Percentiles rank a stretch among this genome's conserved stretches.
phyloP scores from a whole-genome alignment of 805 yeast species.

The Hanseniaspora thailandica region DNA sequence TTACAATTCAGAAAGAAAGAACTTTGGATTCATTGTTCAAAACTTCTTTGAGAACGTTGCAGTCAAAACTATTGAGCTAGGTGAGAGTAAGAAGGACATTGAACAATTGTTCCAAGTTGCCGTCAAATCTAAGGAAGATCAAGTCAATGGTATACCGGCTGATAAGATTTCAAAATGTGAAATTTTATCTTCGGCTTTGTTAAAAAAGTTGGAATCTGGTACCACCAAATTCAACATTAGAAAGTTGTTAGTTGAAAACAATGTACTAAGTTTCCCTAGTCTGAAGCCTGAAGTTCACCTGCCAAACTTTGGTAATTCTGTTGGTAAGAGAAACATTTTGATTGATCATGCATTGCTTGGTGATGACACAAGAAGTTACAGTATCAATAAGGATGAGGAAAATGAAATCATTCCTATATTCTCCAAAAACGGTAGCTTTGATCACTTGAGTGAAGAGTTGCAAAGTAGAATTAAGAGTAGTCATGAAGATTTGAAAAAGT shows the following conservation, averaged over 20 bases:
- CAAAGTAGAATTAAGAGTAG: neutral
- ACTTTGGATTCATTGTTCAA: constrained; percentile 27
- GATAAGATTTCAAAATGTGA: constrained; percentile 3
- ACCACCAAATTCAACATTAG: constrained; percentile 9
- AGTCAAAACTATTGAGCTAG: constrained; percentile 48
- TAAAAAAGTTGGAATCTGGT: neutral
- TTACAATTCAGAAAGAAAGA: neutral
- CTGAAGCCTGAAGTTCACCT: neutral
- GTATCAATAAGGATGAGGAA: constrained; percentile 4
- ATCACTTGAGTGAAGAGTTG: neutral
- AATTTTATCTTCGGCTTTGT: neutral
- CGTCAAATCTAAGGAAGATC: constrained; percentile 8
- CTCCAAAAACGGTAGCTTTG: neutral
- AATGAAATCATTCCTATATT: constrained; percentile 11
- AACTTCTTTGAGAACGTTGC: constrained; percentile 53
- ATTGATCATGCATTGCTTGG: constrained; percentile 11
- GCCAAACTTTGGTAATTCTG: neutral
- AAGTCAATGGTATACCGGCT: neutral
- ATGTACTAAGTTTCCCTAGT: neutral
- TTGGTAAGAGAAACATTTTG: constrained; percentile 7
- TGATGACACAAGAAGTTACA: constrained; percentile 5
- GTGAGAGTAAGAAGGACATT: constrained; percentile 47
- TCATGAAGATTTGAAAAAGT: constrained; percentile 8
- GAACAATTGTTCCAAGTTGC: neutral
- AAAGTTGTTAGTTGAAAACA: constrained; percentile 3